Evolutionary conservation across 148 eudicot genomes (phyloP).

Genomic region (Gaultheria prostrata): DNA sequence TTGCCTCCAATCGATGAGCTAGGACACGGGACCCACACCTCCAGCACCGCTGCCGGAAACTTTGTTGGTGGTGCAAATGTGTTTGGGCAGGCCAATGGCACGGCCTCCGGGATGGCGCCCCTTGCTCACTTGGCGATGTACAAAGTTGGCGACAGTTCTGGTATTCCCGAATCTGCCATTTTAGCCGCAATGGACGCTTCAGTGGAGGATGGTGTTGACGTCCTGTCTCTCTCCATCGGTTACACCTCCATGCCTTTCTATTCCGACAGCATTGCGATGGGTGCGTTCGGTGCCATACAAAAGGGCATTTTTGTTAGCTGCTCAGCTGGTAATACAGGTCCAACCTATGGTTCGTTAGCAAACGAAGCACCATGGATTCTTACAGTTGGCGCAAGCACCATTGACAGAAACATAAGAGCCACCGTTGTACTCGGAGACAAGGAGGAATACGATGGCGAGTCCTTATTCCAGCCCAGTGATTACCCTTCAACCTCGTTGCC

Average conservation of each 20-base stretch:
- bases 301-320: constrained; percentile 54
- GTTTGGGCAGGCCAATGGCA: constrained; percentile 43
- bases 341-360: not conserved
- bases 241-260: constrained; percentile 11
- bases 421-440: constrained; percentile 27
- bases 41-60: constrained; percentile 48
- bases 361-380: constrained; percentile 38
- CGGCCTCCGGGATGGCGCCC: constrained; percentile 49
- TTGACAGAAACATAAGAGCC: constrained; percentile 26
- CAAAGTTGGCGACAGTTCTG: constrained; percentile 4
- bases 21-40: constrained; percentile 55
- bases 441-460: constrained; percentile 20
- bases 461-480: constrained; percentile 28
- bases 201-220: constrained; percentile 30
- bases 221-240: constrained; percentile 54
- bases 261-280: constrained; percentile 28
- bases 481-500: constrained; percentile 17
- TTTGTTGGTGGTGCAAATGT: constrained; percentile 30
- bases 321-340: constrained; percentile 59
- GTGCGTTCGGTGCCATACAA: constrained; percentile 45
- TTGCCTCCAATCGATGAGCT: constrained; percentile 26
- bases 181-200: constrained; percentile 33
- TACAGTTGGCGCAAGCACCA: constrained; percentile 38
- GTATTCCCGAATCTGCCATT: constrained; percentile 13
- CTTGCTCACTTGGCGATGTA: constrained; percentile 46